Evolutionary conservation across 352 stramenopile species (phyloP), one percentile per base, ranked within the genome.

Genomic region (Phytophthora citrophthora): DNA sequence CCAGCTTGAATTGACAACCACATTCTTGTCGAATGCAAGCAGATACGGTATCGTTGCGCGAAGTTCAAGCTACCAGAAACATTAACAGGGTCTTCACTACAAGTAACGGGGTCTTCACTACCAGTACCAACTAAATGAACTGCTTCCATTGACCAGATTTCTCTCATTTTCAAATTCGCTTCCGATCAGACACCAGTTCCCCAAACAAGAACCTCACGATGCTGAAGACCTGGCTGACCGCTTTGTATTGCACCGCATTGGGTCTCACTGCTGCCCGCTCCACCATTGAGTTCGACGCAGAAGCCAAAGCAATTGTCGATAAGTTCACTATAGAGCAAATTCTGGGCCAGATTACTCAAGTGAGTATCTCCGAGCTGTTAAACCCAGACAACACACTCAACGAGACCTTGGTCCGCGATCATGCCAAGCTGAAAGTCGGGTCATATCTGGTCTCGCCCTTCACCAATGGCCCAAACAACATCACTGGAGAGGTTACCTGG

Each of bases 341-440:
- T 52, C 52, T 97, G 13, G 86, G 86, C 2, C 89, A 97, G 60
- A 92, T 97, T 80, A 81, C 83, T 7, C 89, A 97, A 70, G 74
- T 97, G 16, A 83, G 92, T 47, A 79, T 96, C 36, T 76, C 67
- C 39, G 67, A 79, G 7, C 64, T 96, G 5, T 50, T 94, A 20
- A 67, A 77, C 27, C 26, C 68, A 4, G 67, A 91, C 49, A 55
- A 62, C 31, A 75, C 66, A 6, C 55, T 89, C 15, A 78, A 90
- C 27, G 57, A 72, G 36, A 72, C 72, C 12, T 55, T 77, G 15
- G 64, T 94, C 12, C 69, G 71, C 27, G 45, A 79, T 10, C 85
- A 86, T 46, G 85, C 85, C 7, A 66, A 82, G 50, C 61, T 89
- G n/a, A 83, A 91, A 20, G 69, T 96, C 46, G 90, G 90, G 7